phyloP scores from a whole-genome alignment of 2,329 filamentous ascomycete genomes.

The Thelonectria rubi region DNA sequence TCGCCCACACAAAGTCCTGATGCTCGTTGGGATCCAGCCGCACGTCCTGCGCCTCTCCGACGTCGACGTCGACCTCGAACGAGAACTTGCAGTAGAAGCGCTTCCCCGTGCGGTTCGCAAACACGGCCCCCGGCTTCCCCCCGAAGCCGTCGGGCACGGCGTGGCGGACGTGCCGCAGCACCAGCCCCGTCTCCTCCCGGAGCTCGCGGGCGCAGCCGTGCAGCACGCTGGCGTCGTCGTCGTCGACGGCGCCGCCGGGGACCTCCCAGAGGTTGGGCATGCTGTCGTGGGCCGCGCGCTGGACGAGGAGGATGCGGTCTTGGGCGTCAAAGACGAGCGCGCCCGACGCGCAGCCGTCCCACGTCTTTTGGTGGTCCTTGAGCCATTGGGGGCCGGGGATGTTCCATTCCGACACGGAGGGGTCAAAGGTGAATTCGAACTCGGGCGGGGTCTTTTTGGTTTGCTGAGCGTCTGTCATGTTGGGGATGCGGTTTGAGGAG shows the following conservation, averaged over 20 bases:
- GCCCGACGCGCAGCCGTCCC: constrained; percentile 45
- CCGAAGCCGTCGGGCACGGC: constrained; percentile 42
- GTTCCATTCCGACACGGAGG: constrained; percentile 37
- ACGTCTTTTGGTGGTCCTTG: constrained; percentile 36
- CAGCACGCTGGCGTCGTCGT: constrained; percentile 53
- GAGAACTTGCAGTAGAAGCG: constrained; percentile 45
- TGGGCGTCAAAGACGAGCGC: constrained; percentile 49
- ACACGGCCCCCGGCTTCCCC: constrained; percentile 39
- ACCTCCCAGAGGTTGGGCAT: constrained; percentile 59
- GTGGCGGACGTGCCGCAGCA: constrained; percentile 41
- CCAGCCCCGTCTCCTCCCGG: constrained; percentile 57
- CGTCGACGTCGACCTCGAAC: constrained; percentile 52
- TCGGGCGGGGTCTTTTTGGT: constrained; percentile 1
- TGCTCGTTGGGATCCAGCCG: constrained; percentile 54
- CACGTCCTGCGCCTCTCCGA: constrained; percentile 39
- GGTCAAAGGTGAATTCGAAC: constrained; percentile 38
- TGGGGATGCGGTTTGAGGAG: no score
- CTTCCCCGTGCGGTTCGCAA: constrained; percentile 48
- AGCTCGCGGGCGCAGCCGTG: constrained; percentile 58
- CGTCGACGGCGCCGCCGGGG: constrained; percentile 59
- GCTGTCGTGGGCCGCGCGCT: constrained; percentile 55
- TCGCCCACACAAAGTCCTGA: constrained; percentile 51
- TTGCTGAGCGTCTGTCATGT: constrained; percentile 25
- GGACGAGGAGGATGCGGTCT: constrained; percentile 54
- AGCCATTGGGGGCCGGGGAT: constrained; percentile 41